phyloP scores from a whole-genome alignment of 2,329 filamentous ascomycete genomes.

The Huntiella decipiens region DNA sequence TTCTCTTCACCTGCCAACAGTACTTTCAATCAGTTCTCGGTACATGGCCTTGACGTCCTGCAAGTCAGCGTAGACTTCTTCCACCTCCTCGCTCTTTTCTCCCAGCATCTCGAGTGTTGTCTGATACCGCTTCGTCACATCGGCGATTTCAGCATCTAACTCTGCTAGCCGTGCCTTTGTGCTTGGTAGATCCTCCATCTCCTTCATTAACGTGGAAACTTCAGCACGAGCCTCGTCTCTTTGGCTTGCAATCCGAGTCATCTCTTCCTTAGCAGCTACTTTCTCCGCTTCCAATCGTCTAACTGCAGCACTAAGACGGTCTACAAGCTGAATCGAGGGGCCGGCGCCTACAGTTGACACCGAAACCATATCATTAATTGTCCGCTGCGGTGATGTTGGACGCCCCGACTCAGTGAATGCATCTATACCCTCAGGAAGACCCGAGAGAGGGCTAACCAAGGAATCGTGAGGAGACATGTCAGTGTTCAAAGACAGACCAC shows the following conservation, averaged over 20 bases:
- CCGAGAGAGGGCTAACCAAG: not conserved
- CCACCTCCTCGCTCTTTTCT: conserved; percentile 89
- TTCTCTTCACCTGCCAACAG: conserved; percentile 25
- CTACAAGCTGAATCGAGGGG: conserved; percentile 84
- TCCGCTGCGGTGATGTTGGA: conserved; percentile 43
- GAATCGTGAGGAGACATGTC: not conserved
- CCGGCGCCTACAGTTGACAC: conserved; percentile 80
- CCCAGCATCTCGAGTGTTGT: conserved; percentile 87
- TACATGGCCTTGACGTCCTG: conserved; percentile 93
- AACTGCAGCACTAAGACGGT: conserved; percentile 87
- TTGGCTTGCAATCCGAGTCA: conserved; percentile 61
- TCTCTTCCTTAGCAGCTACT: conserved; percentile 71
- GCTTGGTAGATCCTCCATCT: conserved; percentile 51
- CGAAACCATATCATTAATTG: conserved; percentile 68
- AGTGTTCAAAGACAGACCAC: not conserved
- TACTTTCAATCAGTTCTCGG: conserved; percentile 73
- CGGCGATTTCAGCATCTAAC: conserved; percentile 48
- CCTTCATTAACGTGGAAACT: conserved; percentile 77
- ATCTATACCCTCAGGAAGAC: conserved; percentile 1
- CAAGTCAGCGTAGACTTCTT: conserved; percentile 78
- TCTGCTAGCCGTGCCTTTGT: conserved; percentile 40
- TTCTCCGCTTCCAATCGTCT: conserved; percentile 83
- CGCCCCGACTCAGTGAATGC: conserved; percentile 30
- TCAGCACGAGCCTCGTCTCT: conserved; percentile 82
- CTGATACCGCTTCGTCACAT: conserved; percentile 62